Evolutionary conservation across 345 rosid genomes (phyloP).

Genomic region (Limnanthes douglasii): DNA sequence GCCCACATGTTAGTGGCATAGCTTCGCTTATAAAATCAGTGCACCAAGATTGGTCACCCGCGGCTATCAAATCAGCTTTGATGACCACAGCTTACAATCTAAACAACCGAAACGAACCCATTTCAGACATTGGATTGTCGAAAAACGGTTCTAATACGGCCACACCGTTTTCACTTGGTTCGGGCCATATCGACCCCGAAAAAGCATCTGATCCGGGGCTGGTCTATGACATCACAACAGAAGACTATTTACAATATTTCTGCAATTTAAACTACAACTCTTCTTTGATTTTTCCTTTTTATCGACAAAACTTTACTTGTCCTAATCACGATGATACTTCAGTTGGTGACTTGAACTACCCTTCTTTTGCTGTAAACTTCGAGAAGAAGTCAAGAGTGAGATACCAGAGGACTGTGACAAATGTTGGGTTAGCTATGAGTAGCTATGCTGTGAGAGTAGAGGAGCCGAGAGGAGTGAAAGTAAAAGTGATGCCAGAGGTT

Average conservation of each 20-base stretch:
- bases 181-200: slow-evolving; percentile 46
- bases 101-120: slow-evolving; percentile 25
- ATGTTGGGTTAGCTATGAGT: slow-evolving; percentile 37
- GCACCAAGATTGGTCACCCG: slow-evolving; percentile 65
- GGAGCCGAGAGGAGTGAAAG: slow-evolving; percentile 32
- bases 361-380: slow-evolving; percentile 53
- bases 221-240: slow-evolving; percentile 25
- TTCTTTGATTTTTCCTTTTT: slow-evolving; percentile 34
- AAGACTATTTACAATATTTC: slow-evolving; percentile 38
- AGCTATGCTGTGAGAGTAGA: slow-evolving; percentile 30
- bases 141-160: slow-evolving; percentile 15
- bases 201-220: slow-evolving; percentile 44
- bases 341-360: slow-evolving; percentile 39
- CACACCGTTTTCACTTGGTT: slow-evolving; percentile 54
- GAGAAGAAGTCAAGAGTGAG: slow-evolving; percentile 15
- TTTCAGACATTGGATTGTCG: slow-evolving; percentile 15
- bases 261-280: slow-evolving; percentile 43
- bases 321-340: slow-evolving; percentile 16
- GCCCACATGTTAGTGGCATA: slow-evolving; percentile 72
- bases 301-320: slow-evolving; percentile 23
- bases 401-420: slow-evolving; percentile 45
- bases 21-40: slow-evolving; percentile 55
- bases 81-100: slow-evolving; percentile 62
- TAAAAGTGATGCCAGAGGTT: slow-evolving; percentile 32
- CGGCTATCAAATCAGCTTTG: slow-evolving; percentile 75